Evolutionary conservation across 192 early-diverging fungal genomes (phyloP), one percentile per base, ranked within the genome.

Genomic region (Jimgerdemannia flammicorona): DNA sequence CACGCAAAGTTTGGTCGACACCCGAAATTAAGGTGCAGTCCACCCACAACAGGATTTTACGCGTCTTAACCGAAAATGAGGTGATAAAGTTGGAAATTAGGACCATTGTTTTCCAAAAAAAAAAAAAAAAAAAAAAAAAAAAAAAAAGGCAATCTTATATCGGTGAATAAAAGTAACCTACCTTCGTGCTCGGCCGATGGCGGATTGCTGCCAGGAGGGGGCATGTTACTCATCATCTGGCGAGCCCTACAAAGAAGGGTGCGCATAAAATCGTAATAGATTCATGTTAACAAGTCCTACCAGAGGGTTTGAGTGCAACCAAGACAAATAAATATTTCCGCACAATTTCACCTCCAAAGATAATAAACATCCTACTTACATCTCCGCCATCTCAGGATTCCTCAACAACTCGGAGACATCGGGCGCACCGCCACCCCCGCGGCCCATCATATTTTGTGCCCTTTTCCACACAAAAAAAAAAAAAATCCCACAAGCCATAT

Each of bases 391-490:
- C 66, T 88, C 83, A n/a, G 94, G 94, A 81, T 95, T 87, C 63
- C 81, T 90, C 91, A 95, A 89, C 84, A 94, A 77, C 65, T 88
- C 86, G 14, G 79, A 72, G 43, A 90, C 70, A 75, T 86, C 85
- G 4, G 84, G 79, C 59, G 88, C 74, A 64, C 87, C 84, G 14
- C 81, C 85, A 10, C n/a, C n/a, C n/a, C 91, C 91, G 75, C 87
- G 80, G 71, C 83, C 63, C 94, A 95, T 95, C 85, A 95, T 87
- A 64, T 89, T 85, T 73, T 91, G 89, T 39, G 94, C 93, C 92
- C 90, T 40, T 93, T 92, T 90, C 88, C 91, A 73, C 41, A 42
- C 40, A 74, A 67, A 73, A 17, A 19, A 69, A 43, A 18, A 65
- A n/a, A 11, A 4, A 59, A 10, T 6, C 8, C 6, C 49, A 14